Evolutionary conservation across 2,329 filamentous ascomycete genomes (phyloP).

Genomic region (Pestalotiopsis fici): DNA sequence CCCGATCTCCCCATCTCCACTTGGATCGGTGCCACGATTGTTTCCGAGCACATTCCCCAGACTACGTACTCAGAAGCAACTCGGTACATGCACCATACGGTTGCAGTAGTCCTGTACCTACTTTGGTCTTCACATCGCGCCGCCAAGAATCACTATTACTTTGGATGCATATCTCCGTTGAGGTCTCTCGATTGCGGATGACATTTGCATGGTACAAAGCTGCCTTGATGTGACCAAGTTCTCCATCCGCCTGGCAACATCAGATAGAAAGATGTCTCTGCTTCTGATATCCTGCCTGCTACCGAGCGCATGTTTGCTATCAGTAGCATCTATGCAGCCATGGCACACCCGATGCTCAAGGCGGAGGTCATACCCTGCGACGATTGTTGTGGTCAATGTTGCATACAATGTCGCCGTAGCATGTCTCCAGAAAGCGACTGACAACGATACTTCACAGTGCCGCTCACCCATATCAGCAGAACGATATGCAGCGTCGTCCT

Average conservation of each 20-base stretch:
- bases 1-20: conserved; percentile 10
- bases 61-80: neutral
- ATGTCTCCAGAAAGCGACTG: neutral
- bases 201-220: neutral
- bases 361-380: neutral
- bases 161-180: neutral
- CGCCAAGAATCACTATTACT: neutral
- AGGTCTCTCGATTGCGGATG: neutral
- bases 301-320: neutral
- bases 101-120: conserved; percentile 2
- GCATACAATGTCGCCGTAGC: neutral
- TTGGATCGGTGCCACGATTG: conserved; percentile 6
- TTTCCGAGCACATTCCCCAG: neutral
- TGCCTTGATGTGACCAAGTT: neutral
- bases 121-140: neutral
- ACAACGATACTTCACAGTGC: conserved; percentile 28
- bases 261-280: neutral
- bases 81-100: neutral
- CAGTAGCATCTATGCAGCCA: neutral
- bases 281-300: neutral
- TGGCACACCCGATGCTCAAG: neutral
- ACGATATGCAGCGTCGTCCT: conserved; percentile 51
- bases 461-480: conserved; percentile 44
- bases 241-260: neutral
- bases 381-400: neutral